These are phyloP conservation scores for Agmasoma carcini DNA, from an alignment of 371 early-diverging fungal genomes.

Conservation along the genomic window DNA sequence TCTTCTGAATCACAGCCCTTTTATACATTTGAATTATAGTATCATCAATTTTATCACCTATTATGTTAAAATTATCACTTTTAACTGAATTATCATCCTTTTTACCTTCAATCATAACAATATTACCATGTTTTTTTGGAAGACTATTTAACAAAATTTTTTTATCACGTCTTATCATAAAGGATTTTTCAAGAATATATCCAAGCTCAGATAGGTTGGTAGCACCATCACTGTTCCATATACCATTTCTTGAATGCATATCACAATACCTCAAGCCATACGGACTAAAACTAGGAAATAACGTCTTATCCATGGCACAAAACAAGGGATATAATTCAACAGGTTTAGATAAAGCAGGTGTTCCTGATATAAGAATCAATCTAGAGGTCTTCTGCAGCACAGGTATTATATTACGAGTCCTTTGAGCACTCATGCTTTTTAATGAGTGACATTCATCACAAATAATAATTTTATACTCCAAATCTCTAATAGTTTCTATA, in stretches of 20 bases:
- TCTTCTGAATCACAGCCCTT: constrained; percentile 53
- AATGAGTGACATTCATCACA: constrained; percentile 57
- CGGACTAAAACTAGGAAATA: constrained; percentile 50
- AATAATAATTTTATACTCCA: constrained; percentile 43
- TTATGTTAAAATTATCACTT: neutral
- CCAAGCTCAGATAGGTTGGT: constrained; percentile 57
- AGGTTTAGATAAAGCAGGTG: constrained; percentile 58
- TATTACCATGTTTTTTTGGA: constrained; percentile 54
- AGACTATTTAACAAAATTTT: constrained; percentile 55
- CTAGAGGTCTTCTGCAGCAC: constrained; percentile 52
- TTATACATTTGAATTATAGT: constrained; percentile 20
- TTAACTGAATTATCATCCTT: neutral
- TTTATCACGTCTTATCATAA: constrained; percentile 57
- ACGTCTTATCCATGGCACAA: constrained; percentile 45
- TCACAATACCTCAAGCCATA: constrained; percentile 58
- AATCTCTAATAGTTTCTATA: neutral
- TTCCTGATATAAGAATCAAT: constrained; percentile 55
- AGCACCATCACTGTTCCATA: constrained; percentile 52
- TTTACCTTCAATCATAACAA: constrained; percentile 43
- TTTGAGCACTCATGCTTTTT: constrained; percentile 54
- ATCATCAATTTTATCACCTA: constrained; percentile 17
- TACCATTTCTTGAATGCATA: constrained; percentile 41
- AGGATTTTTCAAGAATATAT: constrained; percentile 53
- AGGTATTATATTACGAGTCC: constrained; percentile 55
- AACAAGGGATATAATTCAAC: constrained; percentile 58